A percentile compares a stretch with the other conserved stretches of the same genome.
These are phyloP conservation scores for Aspergillus nidulans DNA, from an alignment of 495 filamentous ascomycete species.

Conservation along the genomic window DNA sequence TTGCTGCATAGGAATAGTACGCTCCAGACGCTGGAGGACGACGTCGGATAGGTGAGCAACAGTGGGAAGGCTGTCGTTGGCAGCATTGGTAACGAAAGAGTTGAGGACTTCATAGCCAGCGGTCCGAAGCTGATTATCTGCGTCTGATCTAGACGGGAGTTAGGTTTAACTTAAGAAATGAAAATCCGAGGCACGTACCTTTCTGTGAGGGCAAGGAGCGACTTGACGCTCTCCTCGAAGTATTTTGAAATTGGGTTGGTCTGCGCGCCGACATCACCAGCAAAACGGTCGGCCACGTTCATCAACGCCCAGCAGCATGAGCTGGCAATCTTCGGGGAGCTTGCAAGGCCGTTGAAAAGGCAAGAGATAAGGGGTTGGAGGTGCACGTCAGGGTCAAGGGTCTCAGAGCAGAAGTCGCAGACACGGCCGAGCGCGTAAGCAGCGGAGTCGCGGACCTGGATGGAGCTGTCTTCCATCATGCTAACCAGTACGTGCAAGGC, in stretches of 20 bases:
- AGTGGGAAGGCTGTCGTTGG: constrained; percentile 74
- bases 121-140: constrained; percentile 91
- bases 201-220: constrained; percentile 80
- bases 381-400: constrained; percentile 79
- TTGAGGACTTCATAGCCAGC: constrained; percentile 98
- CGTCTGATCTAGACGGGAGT: constrained; percentile 50
- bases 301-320: constrained; percentile 99
- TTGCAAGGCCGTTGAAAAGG: constrained; percentile 85
- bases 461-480: constrained; percentile 91
- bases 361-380: constrained; percentile 77
- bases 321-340: constrained; percentile 91
- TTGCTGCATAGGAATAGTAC: constrained; percentile 82
- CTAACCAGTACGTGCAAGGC: constrained; percentile 81
- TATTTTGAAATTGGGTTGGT: constrained; percentile 84
- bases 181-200: constrained; percentile 36
- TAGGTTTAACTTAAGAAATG: neutral
- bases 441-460: constrained; percentile 94
- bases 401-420: constrained; percentile 81
- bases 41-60: constrained; percentile 79
- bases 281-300: constrained; percentile 95
- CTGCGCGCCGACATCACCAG: constrained; percentile 69
- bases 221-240: constrained; percentile 87
- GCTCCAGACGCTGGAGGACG: constrained; percentile 81
- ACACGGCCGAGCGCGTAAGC: constrained; percentile 95
- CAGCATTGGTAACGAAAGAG: constrained; percentile 84